Evolutionary conservation across 306 rosid genomes (phyloP), one percentile per base, ranked within the genome.

Genomic region (Hippophae rhamnoides): DNA sequence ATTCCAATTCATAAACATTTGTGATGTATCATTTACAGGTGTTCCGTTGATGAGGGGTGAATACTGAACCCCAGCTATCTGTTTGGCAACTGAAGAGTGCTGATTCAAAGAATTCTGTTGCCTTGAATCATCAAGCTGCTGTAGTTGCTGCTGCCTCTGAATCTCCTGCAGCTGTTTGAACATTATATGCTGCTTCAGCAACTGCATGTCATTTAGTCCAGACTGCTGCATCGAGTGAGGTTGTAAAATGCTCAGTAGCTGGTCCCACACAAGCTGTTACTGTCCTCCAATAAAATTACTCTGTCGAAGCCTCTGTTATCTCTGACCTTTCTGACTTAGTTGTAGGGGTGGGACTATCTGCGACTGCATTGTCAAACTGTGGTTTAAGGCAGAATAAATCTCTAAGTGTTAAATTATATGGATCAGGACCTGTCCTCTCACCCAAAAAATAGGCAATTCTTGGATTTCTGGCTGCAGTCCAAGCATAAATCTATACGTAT

Each of bases 261-360:
- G 85, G 38, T 31, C 38, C 38, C 38, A 31, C 38, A 31, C 38
- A 31, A 31, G 38, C 38, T 31, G 38, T 31, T 31, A 4, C 50
- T 75, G 68, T 38, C 75, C 76, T 67, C 77, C 77, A 54, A 67
- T 50, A 51, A 70, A 73, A 75, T 74, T 74, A 70, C 66, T 80
- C 85, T n/a, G 72, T 73, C 43, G 82, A 76, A 52, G 73, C 74
- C 69, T 80, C 85, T 5, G 85, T 80, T 38, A 76, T 61, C 65
- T 80, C 85, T 11, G 85, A 76, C 68, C 77, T 76, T 72, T 80
- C 85, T 43, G 85, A 80, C 76, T 80, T 80, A 57, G 85, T 54
- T 67, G 85, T 80, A 69, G 76, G 55, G 64, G 85, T 80, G 66
- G 85, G 82, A 67, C 85, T 80, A 56, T 80, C 85, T 51, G 71